Conservation (phyloP, 176 grass and related monocot genomes). For the Coix lacrymajobi region DNA sequence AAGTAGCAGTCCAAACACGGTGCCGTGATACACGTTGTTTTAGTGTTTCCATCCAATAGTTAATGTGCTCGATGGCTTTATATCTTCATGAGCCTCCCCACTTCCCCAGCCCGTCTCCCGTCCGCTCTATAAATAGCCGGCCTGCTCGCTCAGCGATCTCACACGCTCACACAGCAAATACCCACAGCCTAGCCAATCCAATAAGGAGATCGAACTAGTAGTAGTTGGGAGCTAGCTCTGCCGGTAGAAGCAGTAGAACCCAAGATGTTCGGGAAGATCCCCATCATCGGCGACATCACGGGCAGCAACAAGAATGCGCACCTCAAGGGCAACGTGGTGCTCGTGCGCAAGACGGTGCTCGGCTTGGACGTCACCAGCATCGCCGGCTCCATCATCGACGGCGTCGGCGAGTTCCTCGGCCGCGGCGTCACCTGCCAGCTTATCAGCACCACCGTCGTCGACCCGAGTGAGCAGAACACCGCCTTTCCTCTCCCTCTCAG, state of each 20-base stretch:
- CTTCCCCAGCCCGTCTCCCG: background rate
- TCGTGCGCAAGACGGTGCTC: constrained; percentile 51
- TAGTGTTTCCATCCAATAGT: too few relatives aligned
- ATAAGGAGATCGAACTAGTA: background rate
- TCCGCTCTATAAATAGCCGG: background rate
- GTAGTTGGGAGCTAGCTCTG: background rate
- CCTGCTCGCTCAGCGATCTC: background rate
- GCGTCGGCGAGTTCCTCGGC: background rate
- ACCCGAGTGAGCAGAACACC: background rate
- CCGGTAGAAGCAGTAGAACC: background rate
- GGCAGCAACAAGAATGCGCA: background rate
- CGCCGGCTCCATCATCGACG: constrained; percentile 7
- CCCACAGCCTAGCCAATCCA: background rate
- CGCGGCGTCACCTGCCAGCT: background rate
- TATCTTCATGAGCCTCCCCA: background rate
- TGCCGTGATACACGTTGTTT: background rate
- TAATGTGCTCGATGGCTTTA: too few relatives aligned
- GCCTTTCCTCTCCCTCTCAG: too few relatives aligned
- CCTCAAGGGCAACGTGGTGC: constrained; percentile 39
- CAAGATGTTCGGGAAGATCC: background rate
- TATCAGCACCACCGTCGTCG: background rate
- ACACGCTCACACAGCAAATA: background rate
- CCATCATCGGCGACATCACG: background rate
- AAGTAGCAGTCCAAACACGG: background rate
- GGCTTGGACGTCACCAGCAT: constrained; percentile 40